phyloP scores from a whole-genome alignment of 208 protist genomes.

The Crithidia acanthocephali region DNA sequence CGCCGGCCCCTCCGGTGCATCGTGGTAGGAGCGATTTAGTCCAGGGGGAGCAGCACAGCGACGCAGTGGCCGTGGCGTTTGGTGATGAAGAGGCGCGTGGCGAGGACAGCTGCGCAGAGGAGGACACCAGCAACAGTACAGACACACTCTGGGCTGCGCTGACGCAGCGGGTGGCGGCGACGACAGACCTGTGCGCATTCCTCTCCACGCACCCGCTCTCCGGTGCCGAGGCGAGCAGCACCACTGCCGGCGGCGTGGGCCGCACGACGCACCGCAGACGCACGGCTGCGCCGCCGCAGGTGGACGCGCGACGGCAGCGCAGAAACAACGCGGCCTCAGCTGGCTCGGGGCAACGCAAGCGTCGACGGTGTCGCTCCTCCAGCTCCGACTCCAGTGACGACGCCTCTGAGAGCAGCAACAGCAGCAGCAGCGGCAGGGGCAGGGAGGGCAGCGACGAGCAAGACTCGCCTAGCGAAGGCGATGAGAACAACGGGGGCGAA shows the following conservation, averaged over 20 bases:
- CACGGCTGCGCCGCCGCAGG: background rate
- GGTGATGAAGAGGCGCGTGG: too few species aligned
- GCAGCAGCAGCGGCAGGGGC: background rate
- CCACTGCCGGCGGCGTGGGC: background rate
- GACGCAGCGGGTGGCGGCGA: constrained; percentile 32
- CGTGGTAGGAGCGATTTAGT: too few species aligned
- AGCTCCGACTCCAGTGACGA: background rate
- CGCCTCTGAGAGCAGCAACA: too few species aligned
- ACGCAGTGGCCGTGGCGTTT: too few species aligned
- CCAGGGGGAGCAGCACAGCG: too few species aligned
- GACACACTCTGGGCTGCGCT: constrained; percentile 24
- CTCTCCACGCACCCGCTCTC: constrained; percentile 21
- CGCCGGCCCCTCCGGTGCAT: too few species aligned
- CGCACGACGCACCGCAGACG: background rate
- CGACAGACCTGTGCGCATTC: constrained; percentile 22
- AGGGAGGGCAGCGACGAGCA: background rate
- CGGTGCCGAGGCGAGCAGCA: background rate
- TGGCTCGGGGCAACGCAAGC: background rate
- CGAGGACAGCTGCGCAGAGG: too few species aligned
- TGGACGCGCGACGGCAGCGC: background rate
- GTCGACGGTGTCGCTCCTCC: background rate
- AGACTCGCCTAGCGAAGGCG: too few species aligned
- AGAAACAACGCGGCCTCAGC: background rate
- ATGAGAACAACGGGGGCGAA: too few species aligned
- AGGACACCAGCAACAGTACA: too few species aligned